phyloP scores from a whole-genome alignment of 2,329 filamentous ascomycete species.

The Mycosphaerella sp. region DNA sequence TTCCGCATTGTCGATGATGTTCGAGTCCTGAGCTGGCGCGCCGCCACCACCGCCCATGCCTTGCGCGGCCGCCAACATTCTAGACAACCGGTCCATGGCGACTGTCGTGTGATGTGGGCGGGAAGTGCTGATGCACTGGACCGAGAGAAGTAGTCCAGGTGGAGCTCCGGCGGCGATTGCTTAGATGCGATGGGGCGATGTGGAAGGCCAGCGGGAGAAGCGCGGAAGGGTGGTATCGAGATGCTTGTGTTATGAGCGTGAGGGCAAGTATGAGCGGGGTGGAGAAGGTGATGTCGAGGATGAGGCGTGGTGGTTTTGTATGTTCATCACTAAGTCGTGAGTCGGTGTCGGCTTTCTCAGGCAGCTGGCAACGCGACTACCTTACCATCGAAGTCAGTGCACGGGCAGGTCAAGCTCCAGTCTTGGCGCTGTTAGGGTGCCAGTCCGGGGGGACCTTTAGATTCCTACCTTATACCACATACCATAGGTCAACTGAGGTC shows the following conservation, averaged over 20 bases:
- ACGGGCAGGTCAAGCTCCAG: neutral
- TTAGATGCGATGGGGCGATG: too few relatives aligned
- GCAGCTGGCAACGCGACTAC: conserved; percentile 9
- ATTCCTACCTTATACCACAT: too few relatives aligned
- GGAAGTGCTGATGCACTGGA: neutral
- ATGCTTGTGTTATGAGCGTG: neutral
- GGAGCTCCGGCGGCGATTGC: too few relatives aligned
- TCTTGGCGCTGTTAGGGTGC: too few relatives aligned
- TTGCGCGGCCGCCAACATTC: conserved; percentile 72
- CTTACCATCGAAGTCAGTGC: neutral
- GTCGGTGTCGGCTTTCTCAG: neutral
- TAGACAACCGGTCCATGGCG: conserved; percentile 84
- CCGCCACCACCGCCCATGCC: conserved; percentile 57
- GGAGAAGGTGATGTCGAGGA: conserved; percentile 8
- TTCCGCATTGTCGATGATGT: conserved; percentile 96
- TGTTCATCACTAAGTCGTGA: neutral
- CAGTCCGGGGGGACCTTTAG: too few relatives aligned
- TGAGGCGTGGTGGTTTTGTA: neutral
- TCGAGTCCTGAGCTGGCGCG: conserved; percentile 74
- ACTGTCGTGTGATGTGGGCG: conserved; percentile 15
- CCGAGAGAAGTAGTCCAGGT: too few relatives aligned
- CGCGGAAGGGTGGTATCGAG: conserved; percentile 3
- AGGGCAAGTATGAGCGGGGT: neutral
- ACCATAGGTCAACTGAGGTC: too few relatives aligned
- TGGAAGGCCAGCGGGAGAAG: neutral